Base-by-base conservation (phyloP, 768 basidiomycete genomes). In the Tephrocybe sp. region DNA sequence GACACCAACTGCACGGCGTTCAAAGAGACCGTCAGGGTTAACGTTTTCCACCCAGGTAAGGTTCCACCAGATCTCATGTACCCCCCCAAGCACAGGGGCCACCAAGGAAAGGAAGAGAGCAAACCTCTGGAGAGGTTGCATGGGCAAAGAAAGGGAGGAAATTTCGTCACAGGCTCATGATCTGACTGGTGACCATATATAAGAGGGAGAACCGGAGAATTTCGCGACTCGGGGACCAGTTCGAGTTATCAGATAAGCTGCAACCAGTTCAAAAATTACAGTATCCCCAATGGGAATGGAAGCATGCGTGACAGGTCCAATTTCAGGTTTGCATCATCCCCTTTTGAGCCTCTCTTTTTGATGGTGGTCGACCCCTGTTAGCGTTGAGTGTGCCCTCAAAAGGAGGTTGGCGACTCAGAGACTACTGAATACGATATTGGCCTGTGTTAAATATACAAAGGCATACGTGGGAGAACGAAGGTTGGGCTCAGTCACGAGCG, bases 61-160 rank as follows among this genome's bases (percentile, higher is more conserved):
- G 66, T 97, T 88, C 93, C 93, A 95, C 90, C 90, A 92, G 12
- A 83, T 50, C 60, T 92, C 90, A 2, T 83, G 76, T 14, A 88
- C 73, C 23, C 78, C 86, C n/a, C 84, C 88, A 14, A 80, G 59
- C n/a, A 66, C 78, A 26, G 74, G 67, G 3, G 72, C 55, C 33
- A 72, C 65, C 38, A 75, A 47, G 10, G 62, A 55, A 17, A 72
- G 61, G 17, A 74, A 57, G 56, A 48, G 43, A 51, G 45, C 48
- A 57, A 58, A 61, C 63, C 64, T 60, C 26, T 37, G 33, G 56
- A 48, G 30, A 11, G 28, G 5, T 37, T 53, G 41, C 41, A 55
- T 58, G 30, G 51, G 39, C 7, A 18, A 20, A 48, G 17, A 23
- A 23, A 40, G 53, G 55, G 50, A 51, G 53, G 33, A 32, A 47